Base-by-base conservation (phyloP, 352 stramenopile genomes). In the Phytopythium helicoides region DNA sequence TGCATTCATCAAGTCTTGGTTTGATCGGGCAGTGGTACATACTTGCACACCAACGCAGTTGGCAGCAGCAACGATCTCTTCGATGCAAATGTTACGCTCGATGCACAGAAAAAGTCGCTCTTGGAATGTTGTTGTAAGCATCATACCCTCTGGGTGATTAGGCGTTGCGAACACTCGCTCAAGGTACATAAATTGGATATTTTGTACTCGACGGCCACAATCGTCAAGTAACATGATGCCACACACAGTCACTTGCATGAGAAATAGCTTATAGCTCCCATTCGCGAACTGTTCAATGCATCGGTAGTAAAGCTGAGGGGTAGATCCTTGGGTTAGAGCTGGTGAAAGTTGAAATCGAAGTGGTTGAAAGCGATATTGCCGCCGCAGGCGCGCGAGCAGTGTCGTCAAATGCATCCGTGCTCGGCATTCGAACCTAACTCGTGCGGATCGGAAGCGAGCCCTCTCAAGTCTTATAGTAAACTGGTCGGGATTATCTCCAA, bases 241-340 rank as follows among this genome's bases (percentile, higher is more conserved):
- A 3, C 66, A 68, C 16, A 80, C 52, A 1, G 60, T 74, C 12
- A 87, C 62, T 26, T 87, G 68, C 7, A 91, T 37, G 19, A 79
- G 67, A 40, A 75, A 73, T 25, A 73, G 51, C 33, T 80, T 69
- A 49, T 76, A 70, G 37, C 77, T 82, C 37, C 65, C 70, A 58
- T 91, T 71, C n/a, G 73, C 81, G 38, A 73, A 89, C 56, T 85
- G 64, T 62, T 87, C 73, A 41, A 80, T 77, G 62, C 81, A 91
- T 9, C 68, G 64, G 48, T 75, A 89, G 38, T 85, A 64, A 18
- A 70, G 63, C 40, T 66, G 50, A 0, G 42, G 42, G 3, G 42
- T 6, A 2, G 25, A 36, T 5, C 10, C 42, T 31, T 16, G 23
- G 22, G 42, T 18, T 0, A 62, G 66, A 11, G 64, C 33, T 16